Evolutionary conservation across 1,139 yeast genomes (phyloP), one percentile per base, ranked within the genome.

Genomic region (Arxiozyma slooffiae): DNA sequence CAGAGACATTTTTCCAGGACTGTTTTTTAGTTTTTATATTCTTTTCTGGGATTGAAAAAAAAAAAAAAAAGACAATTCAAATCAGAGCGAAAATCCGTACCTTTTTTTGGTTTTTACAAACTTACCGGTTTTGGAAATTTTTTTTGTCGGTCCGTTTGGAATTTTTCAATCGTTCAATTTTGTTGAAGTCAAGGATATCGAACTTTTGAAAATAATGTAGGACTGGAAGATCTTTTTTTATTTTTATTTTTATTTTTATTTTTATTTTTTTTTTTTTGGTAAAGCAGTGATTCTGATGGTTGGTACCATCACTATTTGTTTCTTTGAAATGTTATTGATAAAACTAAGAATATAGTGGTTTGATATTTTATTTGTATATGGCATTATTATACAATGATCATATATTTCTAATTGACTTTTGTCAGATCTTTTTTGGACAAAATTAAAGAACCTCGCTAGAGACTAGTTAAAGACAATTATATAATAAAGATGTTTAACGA

Each of bases 401-500:
- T 7, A 20, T 1, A 20, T 39, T 20, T 16, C 4, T 8, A n/a
- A n/a, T n/a, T n/a, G n/a, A n/a, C n/a, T n/a, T n/a, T 16, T 30
- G 22, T 23, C 18, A 3, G 14, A 22, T n/a, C 18, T 6, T 4
- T 4, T 9, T 16, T n/a, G 17, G 2, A 16, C 36, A 38, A 20
- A n/a, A 20, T 18, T 4, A 21, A 44, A 18, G 34, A 22, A 41
- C 48, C 47, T 34, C 21, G 47, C 47, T 39, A 45, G 47, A 45
- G 41, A 51, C 48, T 54, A 11, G n/a, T n/a, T 18, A 42, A 30
- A 42, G 45, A 42, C 45, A 42, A 34, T 34, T 38, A 30, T 30
- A 30, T 30, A 42, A 17, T 18, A 46, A 55, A 56, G 56, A 88
- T 88, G 96, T 88, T 88, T 89, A 74, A 77, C 69, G 81, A 81